These are phyloP conservation scores for Papilionanthe hybrid DNA, from an alignment of 116 monocot genomes.

Conservation along the genomic window DNA sequence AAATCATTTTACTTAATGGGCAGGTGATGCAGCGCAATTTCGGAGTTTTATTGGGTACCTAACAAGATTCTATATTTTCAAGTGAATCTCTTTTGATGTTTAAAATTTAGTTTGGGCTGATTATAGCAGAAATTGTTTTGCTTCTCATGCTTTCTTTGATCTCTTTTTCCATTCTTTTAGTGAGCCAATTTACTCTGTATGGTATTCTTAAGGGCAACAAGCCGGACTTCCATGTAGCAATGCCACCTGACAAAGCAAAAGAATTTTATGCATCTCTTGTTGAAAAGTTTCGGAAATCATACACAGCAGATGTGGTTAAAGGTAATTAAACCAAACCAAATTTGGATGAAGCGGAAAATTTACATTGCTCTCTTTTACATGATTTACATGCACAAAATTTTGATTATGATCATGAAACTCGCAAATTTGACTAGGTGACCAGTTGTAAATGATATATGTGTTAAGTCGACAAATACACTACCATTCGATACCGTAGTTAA, in stretches of 20 bases:
- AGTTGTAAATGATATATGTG: background rate
- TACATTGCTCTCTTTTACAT: background rate
- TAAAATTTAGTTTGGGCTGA: background rate
- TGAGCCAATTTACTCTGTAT: slow-evolving; percentile 92
- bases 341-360: background rate
- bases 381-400: background rate
- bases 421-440: background rate
- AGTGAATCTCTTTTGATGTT: background rate
- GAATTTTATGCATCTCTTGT: slow-evolving; percentile 72
- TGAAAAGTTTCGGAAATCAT: slow-evolving; percentile 63
- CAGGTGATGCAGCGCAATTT: slow-evolving; percentile 81
- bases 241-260: slow-evolving; percentile 81
- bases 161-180: slow-evolving; percentile 25
- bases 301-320: slow-evolving; percentile 63
- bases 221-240: slow-evolving; percentile 94
- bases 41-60: slow-evolving; percentile 70
- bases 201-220: slow-evolving; percentile 91
- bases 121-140: background rate
- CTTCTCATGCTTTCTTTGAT: background rate
- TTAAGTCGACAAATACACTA: background rate
- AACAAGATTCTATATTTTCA: background rate
- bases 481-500: no score
- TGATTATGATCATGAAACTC: background rate
- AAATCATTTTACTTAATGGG: background rate
- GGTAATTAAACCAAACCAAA: slow-evolving; percentile 26